These are phyloP conservation scores for Aspergillus caelatus DNA, from an alignment of 2,329 filamentous ascomycete species.

Conservation along the genomic window DNA sequence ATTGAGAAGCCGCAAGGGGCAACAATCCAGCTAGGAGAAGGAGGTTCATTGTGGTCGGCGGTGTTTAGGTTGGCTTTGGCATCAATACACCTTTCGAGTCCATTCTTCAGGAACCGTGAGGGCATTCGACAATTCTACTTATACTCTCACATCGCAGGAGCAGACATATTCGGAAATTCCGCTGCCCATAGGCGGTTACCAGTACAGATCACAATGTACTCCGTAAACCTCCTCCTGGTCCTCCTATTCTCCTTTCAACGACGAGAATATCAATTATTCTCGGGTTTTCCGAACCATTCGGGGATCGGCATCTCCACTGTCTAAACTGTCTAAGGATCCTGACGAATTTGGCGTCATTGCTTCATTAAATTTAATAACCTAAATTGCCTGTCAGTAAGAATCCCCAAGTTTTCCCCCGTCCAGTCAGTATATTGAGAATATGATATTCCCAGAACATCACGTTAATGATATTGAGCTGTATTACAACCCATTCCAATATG, in stretches of 20 bases:
- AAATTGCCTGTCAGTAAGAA: not conserved
- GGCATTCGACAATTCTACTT: not conserved
- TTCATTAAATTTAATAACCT: not conserved
- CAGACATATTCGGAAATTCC: not conserved
- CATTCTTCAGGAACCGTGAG: not conserved
- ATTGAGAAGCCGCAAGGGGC: slow-evolving; percentile 7
- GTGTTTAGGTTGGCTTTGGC: not conserved
- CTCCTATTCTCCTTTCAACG: not conserved
- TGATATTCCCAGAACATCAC: not conserved
- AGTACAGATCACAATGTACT: not conserved
- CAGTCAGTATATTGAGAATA: not conserved
- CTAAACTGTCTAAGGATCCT: not conserved
- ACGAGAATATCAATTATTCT: not conserved
- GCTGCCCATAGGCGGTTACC: not conserved
- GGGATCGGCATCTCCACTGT: slow-evolving; percentile 4
- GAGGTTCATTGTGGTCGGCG: slow-evolving; percentile 7
- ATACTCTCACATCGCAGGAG: not conserved
- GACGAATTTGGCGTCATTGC: not conserved
- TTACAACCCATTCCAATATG: not conserved
- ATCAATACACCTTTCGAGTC: not conserved
- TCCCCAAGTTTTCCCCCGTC: not conserved
- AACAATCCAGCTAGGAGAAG: slow-evolving; percentile 8
- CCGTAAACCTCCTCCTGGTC: not conserved
- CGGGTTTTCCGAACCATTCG: slow-evolving; percentile 3
- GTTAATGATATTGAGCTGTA: not conserved